Evolutionary conservation across 2,329 filamentous ascomycete species (phyloP), one percentile per base, ranked within the genome.

Genomic region (Onygenales sp.): DNA sequence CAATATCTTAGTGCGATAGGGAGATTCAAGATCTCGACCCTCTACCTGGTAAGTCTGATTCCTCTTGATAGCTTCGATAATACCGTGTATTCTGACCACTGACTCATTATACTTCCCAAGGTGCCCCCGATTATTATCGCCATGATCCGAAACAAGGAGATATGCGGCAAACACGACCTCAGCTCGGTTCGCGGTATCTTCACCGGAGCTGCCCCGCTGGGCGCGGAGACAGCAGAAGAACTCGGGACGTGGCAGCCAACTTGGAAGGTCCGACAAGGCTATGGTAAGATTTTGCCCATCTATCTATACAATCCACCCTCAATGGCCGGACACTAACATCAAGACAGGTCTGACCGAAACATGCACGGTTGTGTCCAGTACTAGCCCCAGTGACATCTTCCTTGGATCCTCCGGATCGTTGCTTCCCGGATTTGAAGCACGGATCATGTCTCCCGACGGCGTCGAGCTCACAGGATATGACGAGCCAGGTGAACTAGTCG

Each of bases 51-150:
- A 67, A 63, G 76, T 64, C 17, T 27, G 17, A 3, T 32, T 46
- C n/a, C 14, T 51, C 14, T 61, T 38, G 9, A 14, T 11, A 1
- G 9, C 35, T 41, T n/a, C 42, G 31, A 41, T 47, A 11, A 36
- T 39, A 5, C 17, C 38, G n/a, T 5, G 13, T 1, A 17, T 27
- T 11, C 36, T 10, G 35, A 49, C n/a, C 32, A 36, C 41, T 46
- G 27, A 39, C 2, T 41, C 35, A 13, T 5, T 7, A 11, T 41
- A 52, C 42, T 47, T 9, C 33, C 21, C 33, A 42, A 83, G 81
- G 84, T 91, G 0, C 89, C 89, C 6, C 89, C 89, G 0, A 91
- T 94, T 62, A 82, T 94, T 55, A 87, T 94, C 56, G 77, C 81
- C 55, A 80, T 94, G 75, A 75, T 86, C 27, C 87, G 86, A 57